Conservation (phyloP, 163 green algal genomes). For the Scenedesmus sp. region DNA sequence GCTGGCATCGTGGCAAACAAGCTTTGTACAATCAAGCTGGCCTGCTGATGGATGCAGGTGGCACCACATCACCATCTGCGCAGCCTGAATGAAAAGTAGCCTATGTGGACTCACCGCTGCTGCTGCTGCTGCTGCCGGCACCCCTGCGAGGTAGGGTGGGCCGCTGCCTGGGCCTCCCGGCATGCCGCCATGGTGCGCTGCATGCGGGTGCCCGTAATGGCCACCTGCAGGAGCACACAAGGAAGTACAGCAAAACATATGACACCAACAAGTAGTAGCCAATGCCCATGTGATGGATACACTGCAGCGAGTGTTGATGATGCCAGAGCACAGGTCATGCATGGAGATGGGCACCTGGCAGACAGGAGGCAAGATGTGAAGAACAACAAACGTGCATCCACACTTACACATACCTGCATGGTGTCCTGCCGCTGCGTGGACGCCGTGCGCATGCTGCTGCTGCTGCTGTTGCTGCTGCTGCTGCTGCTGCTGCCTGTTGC, state of each 20-base stretch:
- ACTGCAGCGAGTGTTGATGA: background rate
- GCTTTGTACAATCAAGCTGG: no score
- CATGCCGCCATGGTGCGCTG: background rate
- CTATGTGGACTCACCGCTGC: background rate
- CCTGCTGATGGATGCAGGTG: no score
- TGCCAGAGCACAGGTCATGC: no score
- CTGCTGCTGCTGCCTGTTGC: conserved; percentile 58
- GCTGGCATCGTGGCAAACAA: no score
- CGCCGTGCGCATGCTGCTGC: background rate
- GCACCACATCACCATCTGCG: no score
- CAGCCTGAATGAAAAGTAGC: background rate
- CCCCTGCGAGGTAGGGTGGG: background rate
- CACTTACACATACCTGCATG: background rate
- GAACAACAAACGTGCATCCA: no score
- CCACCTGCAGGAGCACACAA: background rate
- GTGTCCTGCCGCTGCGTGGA: background rate
- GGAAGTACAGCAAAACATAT: background rate
- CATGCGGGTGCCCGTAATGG: background rate
- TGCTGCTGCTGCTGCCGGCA: background rate
- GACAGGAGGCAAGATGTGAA: no score
- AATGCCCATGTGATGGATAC: background rate
- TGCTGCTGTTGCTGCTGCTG: conserved; percentile 54
- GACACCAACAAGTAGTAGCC: background rate
- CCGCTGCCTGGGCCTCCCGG: background rate
- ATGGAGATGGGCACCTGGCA: no score